Evolutionary conservation across 164 flowering plant genomes (phyloP), one percentile per base, ranked within the genome.

Genomic region (Nelumbo lutea): DNA sequence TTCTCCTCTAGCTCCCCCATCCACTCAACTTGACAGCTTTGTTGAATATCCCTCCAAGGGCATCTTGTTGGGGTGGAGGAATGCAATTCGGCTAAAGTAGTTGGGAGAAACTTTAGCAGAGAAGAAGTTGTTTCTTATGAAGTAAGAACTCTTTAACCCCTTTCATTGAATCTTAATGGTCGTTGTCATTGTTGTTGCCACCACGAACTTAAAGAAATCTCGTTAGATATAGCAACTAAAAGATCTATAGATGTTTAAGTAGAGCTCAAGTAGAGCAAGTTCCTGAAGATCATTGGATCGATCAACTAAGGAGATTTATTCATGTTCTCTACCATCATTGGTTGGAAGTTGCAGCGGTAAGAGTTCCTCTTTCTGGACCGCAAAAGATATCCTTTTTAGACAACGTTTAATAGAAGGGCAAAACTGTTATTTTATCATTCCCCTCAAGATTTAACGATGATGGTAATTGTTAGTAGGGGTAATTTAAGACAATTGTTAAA

Each of bases 121-220:
- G 79, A 81, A n/a, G 87, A 85, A 62, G 82, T 83, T 14, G 72
- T 77, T 67, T 88, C 92, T 53, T 91, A 27, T 27, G 27, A 27
- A 27, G 27, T 27, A 96, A 97, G 90, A 90, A 70, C 79, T 91
- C 57, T 94, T 94, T 66, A 84, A 76, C 68, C 98, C 96, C 10
- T 78, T 91, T 55, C 90, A 91, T 13, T 77, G 97, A 59, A 75
- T 91, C 55, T 77, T 91, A 45, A 69, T 89, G 5, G 96, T 94
- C 0, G 91, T 97, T 41, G 79, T 86, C 11, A 81, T 85, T 1
- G 92, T 93, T 2, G 93, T 77, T 0, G 93, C 96, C 9, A 77
- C 71, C 9, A 80, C 84, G 1, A 83, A 85, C 58, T 82, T 82
- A 51, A 82, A 77, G 81, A 90, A 83, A 73, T 77, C 78, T 67